These are phyloP conservation scores for Aspergillus hortae DNA, from an alignment of 2,329 filamentous ascomycete species.

Conservation along the genomic window DNA sequence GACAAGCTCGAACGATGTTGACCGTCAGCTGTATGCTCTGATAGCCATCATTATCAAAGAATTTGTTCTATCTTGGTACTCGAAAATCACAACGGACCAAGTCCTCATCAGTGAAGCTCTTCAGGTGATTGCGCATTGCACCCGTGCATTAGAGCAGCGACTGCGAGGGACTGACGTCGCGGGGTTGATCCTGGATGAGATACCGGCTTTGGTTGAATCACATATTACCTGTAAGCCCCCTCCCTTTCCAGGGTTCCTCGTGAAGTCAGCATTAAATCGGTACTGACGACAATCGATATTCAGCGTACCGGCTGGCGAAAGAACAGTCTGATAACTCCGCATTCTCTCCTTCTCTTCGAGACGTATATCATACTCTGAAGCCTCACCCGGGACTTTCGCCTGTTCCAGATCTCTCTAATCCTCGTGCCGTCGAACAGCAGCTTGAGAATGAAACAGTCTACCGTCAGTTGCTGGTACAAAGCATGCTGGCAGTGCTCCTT, in stretches of 20 bases:
- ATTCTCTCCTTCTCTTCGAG: slow-evolving; percentile 59
- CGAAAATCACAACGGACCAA: slow-evolving; percentile 85
- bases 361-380: slow-evolving; percentile 78
- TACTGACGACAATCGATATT: slow-evolving; percentile 12
- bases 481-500: slow-evolving; percentile 74
- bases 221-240: slow-evolving; percentile 67
- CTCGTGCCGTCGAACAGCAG: slow-evolving; percentile 57
- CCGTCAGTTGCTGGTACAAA: slow-evolving; percentile 82
- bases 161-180: slow-evolving; percentile 79
- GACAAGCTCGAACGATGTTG: slow-evolving; percentile 90
- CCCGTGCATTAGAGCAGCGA: slow-evolving; percentile 80
- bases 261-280: slow-evolving; percentile 7
- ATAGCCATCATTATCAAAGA: slow-evolving; percentile 86
- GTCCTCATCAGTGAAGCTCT: slow-evolving; percentile 83
- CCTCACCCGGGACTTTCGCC: slow-evolving; percentile 79
- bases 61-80: slow-evolving; percentile 91
- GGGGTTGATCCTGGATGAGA: slow-evolving; percentile 77
- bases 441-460: slow-evolving; percentile 75
- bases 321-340: slow-evolving; percentile 56
- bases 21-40: slow-evolving; percentile 88
- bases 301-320: slow-evolving; percentile 71
- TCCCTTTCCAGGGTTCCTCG: neutral
- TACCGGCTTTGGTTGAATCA: slow-evolving; percentile 74
- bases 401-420: slow-evolving; percentile 58
- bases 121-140: slow-evolving; percentile 88